phyloP scores from a whole-genome alignment of 192 early-diverging fungal genomes.

The Coemansia sp. region DNA sequence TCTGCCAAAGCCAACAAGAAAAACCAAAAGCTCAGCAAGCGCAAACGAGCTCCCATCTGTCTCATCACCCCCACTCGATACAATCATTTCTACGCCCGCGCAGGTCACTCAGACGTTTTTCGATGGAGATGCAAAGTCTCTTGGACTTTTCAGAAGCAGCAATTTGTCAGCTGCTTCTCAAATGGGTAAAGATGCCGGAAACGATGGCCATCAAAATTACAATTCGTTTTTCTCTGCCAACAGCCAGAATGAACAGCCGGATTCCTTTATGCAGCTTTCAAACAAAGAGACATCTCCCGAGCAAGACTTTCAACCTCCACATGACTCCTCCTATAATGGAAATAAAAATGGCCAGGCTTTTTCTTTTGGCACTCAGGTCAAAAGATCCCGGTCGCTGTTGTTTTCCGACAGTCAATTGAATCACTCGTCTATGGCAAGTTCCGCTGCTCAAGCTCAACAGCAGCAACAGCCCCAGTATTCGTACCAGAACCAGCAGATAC shows the following conservation, averaged over 20 bases:
- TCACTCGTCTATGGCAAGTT: neutral
- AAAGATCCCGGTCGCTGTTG: conserved; percentile 26
- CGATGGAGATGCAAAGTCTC: neutral
- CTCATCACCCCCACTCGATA: neutral
- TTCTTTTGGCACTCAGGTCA: conserved; percentile 6
- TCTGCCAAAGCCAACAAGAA: conserved; percentile 18
- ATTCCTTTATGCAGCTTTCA: neutral
- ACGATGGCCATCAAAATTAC: neutral
- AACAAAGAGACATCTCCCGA: neutral
- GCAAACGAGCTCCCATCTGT: neutral
- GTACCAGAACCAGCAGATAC: neutral
- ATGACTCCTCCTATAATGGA: neutral
- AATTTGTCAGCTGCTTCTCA: neutral
- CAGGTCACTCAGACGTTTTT: neutral
- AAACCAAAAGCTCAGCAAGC: neutral
- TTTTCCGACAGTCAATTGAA: conserved; percentile 11
- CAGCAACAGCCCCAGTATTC: neutral
- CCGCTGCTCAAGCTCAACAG: neutral
- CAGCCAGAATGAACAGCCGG: neutral
- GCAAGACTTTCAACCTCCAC: conserved; percentile 2
- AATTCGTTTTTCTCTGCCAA: neutral
- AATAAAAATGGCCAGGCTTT: neutral
- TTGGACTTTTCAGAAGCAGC: neutral
- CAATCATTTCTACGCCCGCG: neutral
- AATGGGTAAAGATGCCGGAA: neutral